These are phyloP conservation scores for Lactifluus echinatus DNA, from an alignment of 768 basidiomycete genomes.

Conservation along the genomic window DNA sequence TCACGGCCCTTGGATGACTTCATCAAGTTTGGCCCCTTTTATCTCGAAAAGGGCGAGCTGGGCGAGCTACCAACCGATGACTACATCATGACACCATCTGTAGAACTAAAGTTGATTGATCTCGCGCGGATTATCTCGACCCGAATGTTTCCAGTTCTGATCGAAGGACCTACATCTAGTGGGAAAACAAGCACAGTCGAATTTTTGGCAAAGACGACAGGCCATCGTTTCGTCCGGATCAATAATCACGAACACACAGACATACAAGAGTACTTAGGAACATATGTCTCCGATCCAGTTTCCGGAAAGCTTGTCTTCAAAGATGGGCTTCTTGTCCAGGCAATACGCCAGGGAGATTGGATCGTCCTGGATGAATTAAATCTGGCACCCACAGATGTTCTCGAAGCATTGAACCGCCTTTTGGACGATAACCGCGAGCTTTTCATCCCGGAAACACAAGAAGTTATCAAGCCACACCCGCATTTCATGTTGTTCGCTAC, in stretches of 20 bases:
- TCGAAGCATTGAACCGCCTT: constrained; percentile 93
- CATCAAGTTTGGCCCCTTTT: constrained; percentile 87
- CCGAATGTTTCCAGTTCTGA: constrained; percentile 85
- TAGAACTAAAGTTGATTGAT: constrained; percentile 88
- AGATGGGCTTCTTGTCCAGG: constrained; percentile 89
- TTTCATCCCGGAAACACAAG: constrained; percentile 91
- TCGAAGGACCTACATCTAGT: constrained; percentile 95
- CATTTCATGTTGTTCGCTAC: constrained; percentile 98
- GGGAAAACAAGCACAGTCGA: constrained; percentile 98
- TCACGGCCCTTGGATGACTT: constrained; percentile 43
- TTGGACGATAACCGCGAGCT: constrained; percentile 97
- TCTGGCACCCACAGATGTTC: constrained; percentile 93
- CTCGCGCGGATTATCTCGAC: constrained; percentile 88
- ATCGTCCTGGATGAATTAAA: constrained; percentile 98
- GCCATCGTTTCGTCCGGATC: constrained; percentile 94
- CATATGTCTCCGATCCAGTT: constrained; percentile 85
- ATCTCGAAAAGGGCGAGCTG: constrained; percentile 70
- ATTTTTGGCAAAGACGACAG: constrained; percentile 86
- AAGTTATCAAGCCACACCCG: constrained; percentile 86
- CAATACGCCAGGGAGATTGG: constrained; percentile 89
- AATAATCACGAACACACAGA: constrained; percentile 99
- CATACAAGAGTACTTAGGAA: constrained; percentile 97
- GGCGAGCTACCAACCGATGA: constrained; percentile 58
- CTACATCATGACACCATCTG: constrained; percentile 93
- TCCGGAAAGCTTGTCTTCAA: constrained; percentile 94